Evolutionary conservation across 768 basidiomycete species (phyloP).

Genomic region (Cystofilobasidium bisporidii): DNA sequence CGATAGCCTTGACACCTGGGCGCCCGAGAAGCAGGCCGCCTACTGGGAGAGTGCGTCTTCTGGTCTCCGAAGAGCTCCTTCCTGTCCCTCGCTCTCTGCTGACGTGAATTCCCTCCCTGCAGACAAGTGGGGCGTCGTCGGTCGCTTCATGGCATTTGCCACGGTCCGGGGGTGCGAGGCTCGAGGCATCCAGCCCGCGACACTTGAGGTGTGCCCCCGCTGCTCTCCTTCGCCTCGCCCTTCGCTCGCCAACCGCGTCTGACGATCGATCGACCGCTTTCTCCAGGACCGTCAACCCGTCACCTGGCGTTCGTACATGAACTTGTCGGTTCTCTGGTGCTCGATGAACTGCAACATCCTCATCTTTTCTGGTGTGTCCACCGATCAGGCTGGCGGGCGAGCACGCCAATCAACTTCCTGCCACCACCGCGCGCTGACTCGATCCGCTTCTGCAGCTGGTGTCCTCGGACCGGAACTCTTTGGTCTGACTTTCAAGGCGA

Average conservation of each 20-base stretch:
- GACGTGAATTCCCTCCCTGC: no score
- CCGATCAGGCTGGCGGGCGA: background rate
- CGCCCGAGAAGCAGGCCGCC: constrained; percentile 17
- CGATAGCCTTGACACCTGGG: constrained; percentile 12
- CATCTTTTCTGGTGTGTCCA: constrained; percentile 18
- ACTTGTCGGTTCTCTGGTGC: constrained; percentile 12
- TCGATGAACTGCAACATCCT: constrained; percentile 27
- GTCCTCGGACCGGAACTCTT: constrained; percentile 58
- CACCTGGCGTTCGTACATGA: constrained; percentile 17
- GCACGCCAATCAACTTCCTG: background rate
- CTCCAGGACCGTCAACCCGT: constrained; percentile 11
- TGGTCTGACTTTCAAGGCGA: constrained; percentile 53
- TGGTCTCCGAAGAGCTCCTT: no score
- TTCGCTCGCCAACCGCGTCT: background rate
- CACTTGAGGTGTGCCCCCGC: constrained; percentile 13
- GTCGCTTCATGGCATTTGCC: constrained; percentile 10
- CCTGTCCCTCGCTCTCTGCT: no score
- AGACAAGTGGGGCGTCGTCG: constrained; percentile 25
- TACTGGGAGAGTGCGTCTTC: constrained; percentile 2
- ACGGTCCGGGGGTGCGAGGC: constrained; percentile 23
- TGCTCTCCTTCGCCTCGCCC: background rate
- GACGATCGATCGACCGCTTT: background rate
- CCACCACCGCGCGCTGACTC: background rate
- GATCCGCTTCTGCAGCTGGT: constrained; percentile 41
- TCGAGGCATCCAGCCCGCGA: constrained; percentile 23